Percentiles rank a stretch among this genome's conserved stretches.
phyloP scores from a whole-genome alignment of 805 yeast species.

The Cyberlindnera euphorbiiphila region DNA sequence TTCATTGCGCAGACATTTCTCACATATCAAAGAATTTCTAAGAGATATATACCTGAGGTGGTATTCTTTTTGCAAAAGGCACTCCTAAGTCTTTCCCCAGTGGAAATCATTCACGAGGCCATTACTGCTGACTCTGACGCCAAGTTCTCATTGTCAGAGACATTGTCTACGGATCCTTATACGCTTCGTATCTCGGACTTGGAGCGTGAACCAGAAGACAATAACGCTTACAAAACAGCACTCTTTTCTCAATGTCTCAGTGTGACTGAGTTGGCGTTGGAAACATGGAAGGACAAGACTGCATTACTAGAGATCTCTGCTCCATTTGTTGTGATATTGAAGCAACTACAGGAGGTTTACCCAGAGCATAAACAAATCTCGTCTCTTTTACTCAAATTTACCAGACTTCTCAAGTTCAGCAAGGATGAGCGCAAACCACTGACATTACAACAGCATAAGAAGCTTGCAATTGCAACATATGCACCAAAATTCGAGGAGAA shows the following conservation, averaged over 20 bases:
- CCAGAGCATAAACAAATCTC: slow-evolving; percentile 31
- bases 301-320: slow-evolving; percentile 56
- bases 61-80: slow-evolving; percentile 53
- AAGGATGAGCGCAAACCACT: slow-evolving; percentile 60
- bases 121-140: slow-evolving; percentile 17
- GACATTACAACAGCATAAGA: slow-evolving; percentile 76
- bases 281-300: slow-evolving; percentile 58
- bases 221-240: slow-evolving; percentile 20
- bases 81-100: slow-evolving; percentile 41
- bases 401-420: slow-evolving; percentile 46
- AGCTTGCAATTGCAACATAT: slow-evolving; percentile 76
- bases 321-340: slow-evolving; percentile 44
- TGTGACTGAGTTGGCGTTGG: slow-evolving; percentile 30
- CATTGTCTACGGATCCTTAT: slow-evolving; percentile 5
- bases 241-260: slow-evolving; percentile 29
- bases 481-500: slow-evolving; percentile 94
- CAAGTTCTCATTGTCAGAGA: slow-evolving; percentile 24
- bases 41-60: slow-evolving; percentile 81
- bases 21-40: slow-evolving; percentile 74
- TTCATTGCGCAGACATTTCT: slow-evolving; percentile 61
- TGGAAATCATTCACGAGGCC: slow-evolving; percentile 15
- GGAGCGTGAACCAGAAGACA: slow-evolving; percentile 29
- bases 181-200: slow-evolving; percentile 21
- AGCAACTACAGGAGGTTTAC: slow-evolving; percentile 37
- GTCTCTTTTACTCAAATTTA: slow-evolving; percentile 40